phyloP scores from a whole-genome alignment of 208 protist genomes.

The Trypanosoma avium region DNA sequence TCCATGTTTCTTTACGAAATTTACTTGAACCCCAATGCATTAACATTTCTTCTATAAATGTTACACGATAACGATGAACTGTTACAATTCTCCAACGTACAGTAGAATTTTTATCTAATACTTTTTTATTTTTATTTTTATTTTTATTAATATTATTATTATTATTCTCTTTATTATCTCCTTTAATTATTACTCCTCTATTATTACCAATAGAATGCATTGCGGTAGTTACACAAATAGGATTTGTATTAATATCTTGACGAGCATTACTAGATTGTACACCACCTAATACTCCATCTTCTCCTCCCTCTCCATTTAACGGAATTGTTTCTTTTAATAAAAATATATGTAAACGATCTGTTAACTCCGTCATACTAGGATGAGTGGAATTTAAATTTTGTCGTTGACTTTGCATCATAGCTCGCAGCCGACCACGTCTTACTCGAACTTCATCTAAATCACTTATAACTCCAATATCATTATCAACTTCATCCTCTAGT shows the following conservation, averaged over 20 bases:
- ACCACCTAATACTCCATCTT: neutral
- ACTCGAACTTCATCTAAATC: conserved; percentile 5
- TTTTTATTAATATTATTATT: neutral
- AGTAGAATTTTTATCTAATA: neutral
- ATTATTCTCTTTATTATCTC: neutral
- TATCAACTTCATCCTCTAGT: neutral
- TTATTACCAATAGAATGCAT: too few species aligned
- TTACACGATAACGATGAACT: conserved; percentile 48
- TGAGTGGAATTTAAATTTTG: neutral
- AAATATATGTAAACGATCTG: conserved; percentile 46
- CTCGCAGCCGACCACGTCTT: neutral
- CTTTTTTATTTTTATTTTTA: neutral
- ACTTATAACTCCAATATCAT: neutral
- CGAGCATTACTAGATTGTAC: neutral
- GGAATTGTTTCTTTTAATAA: conserved; percentile 29
- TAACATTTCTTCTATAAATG: conserved; percentile 47
- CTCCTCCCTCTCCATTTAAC: conserved; percentile 17
- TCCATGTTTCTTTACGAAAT: conserved; percentile 26
- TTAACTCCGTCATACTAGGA: conserved; percentile 36
- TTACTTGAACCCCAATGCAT: conserved; percentile 33
- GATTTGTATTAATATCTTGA: too few species aligned
- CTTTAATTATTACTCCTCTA: neutral
- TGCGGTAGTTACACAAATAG: too few species aligned
- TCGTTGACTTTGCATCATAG: too few species aligned
- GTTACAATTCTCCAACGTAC: conserved; percentile 51